Evolutionary conservation across 208 protist genomes (phyloP), one percentile per base, ranked within the genome.

Genomic region (Angomonas ambiguus): DNA sequence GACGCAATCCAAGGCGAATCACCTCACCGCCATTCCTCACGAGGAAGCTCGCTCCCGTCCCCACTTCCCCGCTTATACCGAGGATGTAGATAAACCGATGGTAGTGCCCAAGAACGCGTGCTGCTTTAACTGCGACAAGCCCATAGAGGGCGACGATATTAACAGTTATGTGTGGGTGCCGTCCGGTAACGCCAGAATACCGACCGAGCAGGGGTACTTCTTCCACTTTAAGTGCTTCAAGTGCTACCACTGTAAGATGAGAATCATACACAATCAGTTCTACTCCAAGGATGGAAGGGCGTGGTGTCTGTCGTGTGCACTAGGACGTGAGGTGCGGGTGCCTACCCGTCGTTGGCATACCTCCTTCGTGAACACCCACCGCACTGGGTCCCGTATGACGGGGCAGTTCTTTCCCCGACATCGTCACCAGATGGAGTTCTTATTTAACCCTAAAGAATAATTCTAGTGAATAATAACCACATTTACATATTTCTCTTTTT

Each of bases 181-280:
- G 0, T 72, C 90, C 2, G 90, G 90, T 24, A 93, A 96, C 71
- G 90, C 90, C 2, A 77, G 83, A 2, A 77, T 88, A 48, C 90
- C 90, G 32, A 96, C 90, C 10, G 56, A 48, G 67, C 80, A 92
- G 71, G 90, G 90, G 33, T 96, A 96, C 76, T 93, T 96, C 58
- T 96, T 96, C 65, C 90, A 96, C 69, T 83, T 91, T 60, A 72
- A 76, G 38, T 96, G 90, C 79, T 96, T 96, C 79, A 96, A 96
- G 72, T 96, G 90, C 61, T 86, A 80, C 77, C 75, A 83, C 55
- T 96, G 90, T 72, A 89, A 88, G 71, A 80, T 84, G 60, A 80
- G 90, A 31, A 82, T 96, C 24, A 82, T 91, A 34, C 87, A 96
- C 80, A 96, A 96, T 63, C 81, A 93, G 65, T 96, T 96, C 65